Base-by-base conservation (phyloP, 768 basidiomycete genomes). In the Roridomyces roridus region DNA sequence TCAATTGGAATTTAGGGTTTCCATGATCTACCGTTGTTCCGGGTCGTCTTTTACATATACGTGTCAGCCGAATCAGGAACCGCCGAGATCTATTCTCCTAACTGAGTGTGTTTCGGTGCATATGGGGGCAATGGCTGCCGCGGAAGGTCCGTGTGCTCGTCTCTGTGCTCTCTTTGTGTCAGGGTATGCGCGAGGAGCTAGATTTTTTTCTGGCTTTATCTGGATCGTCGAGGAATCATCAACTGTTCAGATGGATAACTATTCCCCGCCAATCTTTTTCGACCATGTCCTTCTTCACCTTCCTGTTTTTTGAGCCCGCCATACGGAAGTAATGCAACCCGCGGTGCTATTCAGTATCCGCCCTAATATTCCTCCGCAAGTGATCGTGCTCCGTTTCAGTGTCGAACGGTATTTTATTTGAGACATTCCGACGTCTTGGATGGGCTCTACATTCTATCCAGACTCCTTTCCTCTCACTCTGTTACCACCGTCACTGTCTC, bases 21-120 rank as follows among this genome's bases (percentile, higher is more conserved):
- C 43, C 43, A 60, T 60, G 63, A 60, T 80, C n/a, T n/a, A 80
- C 82, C 83, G 53, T 34, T 64, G 14, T 2, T 23, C 58, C 60
- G 82, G 82, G 59, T 64, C 76, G 46, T 34, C 61, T 47, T 75
- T 29, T 52, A 74, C 76, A 74, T 70, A 76, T 76, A 24, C 36
- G 76, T 64, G 68, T 25, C 51, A 53, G 60, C 55, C 64, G 65
- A 65, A 68, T 60, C 57, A 59, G 56, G 54, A 67, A 66, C 62
- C 59, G 48, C 57, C 58, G 57, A 60, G 67, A 64, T 51, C 49
- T 29, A 20, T 35, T 55, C 55, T 61, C 62, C 71, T 62, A 66
- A 55, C 67, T 72, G 77, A 81, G 81, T 79, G 77, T 78, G 80
- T 81, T 78, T 82, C 79, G 79, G 24, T 59, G 31, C n/a, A n/a